Base-by-base conservation (phyloP, 495 filamentous ascomycete genomes). In the Lepraria neglecta region DNA sequence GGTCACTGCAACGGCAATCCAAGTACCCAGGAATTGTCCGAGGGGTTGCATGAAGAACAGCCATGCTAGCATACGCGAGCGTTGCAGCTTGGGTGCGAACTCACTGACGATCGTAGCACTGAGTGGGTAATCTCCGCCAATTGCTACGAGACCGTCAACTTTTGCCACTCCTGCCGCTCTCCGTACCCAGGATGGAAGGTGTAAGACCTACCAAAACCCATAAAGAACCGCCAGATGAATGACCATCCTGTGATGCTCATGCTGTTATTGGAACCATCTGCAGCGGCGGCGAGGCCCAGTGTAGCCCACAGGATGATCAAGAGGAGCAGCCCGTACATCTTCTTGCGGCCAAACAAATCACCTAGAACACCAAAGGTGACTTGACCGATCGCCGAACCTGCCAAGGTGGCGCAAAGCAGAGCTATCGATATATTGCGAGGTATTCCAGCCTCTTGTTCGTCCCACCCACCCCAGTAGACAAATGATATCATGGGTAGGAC, bases 51-150 rank as follows among this genome's bases (percentile, higher is more conserved):
- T 40, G n/a, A 24, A 24, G 31, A 56, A 56, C 3, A 56, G 12
- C 30, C 31, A 38, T 10, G 53, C 53, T 40, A 56, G 7, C 31
- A 56, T 56, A 24, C 53, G 53, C 15, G 15, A 12, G 3, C 53
- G 28, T 10, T 56, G 4, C 2, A 1, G n/a, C n/a, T 35, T 40
- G 19, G 53, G 53, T 10, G 53, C 53, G 14, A 56, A 56, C 10
- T 40, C 31, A 24, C 19, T 4, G 11, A 31, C 21, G n/a, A 43
- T 43, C 6, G 21, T 40, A 10, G 33, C 31, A 38, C 30, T 56
- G 4, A 56, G n/a, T 7, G 53, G 53, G 33, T 56, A 56, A 5
- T 56, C 53, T 35, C 14, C 53, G 21, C 53, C 53, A 14, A 56
- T 40, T 9, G 30, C 46, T 48, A 24, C 9, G 9, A 15, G 19